Percentiles rank a stretch among this genome's conserved stretches.
These are phyloP conservation scores for Cylindrotheca fusiformis DNA, from an alignment of 108 stramenopile species.

Conservation along the genomic window DNA sequence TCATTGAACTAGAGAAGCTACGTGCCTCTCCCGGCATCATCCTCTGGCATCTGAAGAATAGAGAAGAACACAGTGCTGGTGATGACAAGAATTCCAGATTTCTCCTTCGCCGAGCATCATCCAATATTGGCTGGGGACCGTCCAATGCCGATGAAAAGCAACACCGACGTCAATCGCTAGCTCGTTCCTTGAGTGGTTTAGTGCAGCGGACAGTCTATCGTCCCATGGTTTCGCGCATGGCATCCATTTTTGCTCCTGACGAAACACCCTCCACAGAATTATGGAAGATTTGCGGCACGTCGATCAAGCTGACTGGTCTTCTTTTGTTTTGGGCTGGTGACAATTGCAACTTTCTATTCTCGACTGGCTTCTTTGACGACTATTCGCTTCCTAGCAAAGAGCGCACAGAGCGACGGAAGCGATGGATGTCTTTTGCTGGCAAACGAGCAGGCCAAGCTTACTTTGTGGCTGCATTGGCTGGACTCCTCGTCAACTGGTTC, in stretches of 20 bases:
- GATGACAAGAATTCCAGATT: background rate
- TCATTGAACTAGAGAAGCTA: conserved; percentile 70
- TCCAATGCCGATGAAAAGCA: background rate
- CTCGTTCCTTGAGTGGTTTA: conserved; percentile 10
- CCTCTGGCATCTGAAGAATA: conserved; percentile 32
- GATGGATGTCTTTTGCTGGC: conserved; percentile 19
- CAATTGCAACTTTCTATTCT: conserved; percentile 64
- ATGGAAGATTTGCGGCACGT: conserved; percentile 53
- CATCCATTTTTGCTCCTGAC: conserved; percentile 14
- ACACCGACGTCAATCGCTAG: background rate
- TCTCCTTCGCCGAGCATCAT: conserved; percentile 34
- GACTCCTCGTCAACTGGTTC: conserved; percentile 47
- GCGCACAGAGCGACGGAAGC: conserved; percentile 22
- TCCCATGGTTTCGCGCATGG: conserved; percentile 30
- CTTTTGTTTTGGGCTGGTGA: conserved; percentile 78
- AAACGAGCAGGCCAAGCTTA: conserved; percentile 62
- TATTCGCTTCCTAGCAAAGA: conserved; percentile 11
- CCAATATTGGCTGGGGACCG: conserved; percentile 54
- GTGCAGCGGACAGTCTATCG: conserved; percentile 35
- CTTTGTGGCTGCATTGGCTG: conserved; percentile 62
- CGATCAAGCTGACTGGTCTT: conserved; percentile 66
- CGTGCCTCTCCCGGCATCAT: conserved; percentile 44
- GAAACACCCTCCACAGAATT: conserved; percentile 23
- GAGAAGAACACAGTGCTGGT: background rate
- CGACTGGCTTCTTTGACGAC: conserved; percentile 60